A percentile compares a stretch with the other conserved stretches of the same genome.
These are phyloP conservation scores for Pelargonium nanum DNA, from an alignment of 345 rosid genomes.

Conservation along the genomic window DNA sequence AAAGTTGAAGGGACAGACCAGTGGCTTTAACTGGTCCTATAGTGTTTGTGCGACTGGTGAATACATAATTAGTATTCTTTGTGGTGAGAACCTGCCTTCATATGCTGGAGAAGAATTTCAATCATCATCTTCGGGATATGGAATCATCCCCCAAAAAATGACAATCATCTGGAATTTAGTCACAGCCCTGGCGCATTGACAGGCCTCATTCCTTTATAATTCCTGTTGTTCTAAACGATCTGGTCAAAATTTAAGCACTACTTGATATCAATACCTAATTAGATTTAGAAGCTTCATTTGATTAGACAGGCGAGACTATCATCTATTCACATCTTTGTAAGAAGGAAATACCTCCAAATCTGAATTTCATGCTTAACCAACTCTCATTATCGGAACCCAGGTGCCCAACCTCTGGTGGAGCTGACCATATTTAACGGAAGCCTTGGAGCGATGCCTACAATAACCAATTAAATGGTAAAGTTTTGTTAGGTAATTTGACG, in stretches of 20 bases:
- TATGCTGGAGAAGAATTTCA: too few species aligned
- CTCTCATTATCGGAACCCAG: background rate
- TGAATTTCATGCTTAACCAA: background rate
- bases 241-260: background rate
- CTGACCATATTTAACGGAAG: background rate
- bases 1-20: background rate
- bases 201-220: background rate
- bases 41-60: background rate
- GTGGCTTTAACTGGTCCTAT: background rate
- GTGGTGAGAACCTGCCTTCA: too few species aligned
- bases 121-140: background rate
- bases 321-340: background rate
- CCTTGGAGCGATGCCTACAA: background rate
- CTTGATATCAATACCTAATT: too few species aligned
- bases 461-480: background rate
- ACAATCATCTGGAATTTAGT: background rate
- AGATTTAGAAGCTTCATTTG: background rate
- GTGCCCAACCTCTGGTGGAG: background rate
- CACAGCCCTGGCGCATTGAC: too few species aligned
- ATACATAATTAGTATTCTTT: too few species aligned
- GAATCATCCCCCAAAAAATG: too few species aligned
- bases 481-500: background rate
- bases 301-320: background rate
- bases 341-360: background rate
- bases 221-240: background rate